These are phyloP conservation scores for Anaeromyces robustus DNA, from an alignment of 192 early-diverging fungal genomes.

Conservation along the genomic window DNA sequence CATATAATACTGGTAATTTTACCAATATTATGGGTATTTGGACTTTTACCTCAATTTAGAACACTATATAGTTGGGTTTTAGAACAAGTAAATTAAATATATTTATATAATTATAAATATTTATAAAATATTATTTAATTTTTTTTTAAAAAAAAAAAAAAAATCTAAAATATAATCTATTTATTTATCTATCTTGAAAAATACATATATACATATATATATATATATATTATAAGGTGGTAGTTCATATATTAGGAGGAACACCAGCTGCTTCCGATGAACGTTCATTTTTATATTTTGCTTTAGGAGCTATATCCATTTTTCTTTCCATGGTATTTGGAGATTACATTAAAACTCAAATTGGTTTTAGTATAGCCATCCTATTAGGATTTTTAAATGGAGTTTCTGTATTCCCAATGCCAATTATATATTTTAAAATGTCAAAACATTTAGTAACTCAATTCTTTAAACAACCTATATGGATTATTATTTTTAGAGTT, in stretches of 20 bases:
- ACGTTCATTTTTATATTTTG: background rate
- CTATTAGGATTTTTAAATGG: background rate
- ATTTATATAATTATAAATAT: no score
- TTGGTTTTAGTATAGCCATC: background rate
- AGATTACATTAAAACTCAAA: background rate
- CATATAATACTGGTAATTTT: background rate
- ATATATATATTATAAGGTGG: background rate
- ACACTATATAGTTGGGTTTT: background rate
- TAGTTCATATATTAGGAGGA: background rate
- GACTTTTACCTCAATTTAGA: background rate
- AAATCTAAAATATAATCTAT: no score
- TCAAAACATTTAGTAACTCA: background rate
- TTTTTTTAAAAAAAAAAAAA: no score
- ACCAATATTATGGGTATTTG: background rate
- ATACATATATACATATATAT: no score
- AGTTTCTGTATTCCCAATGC: background rate
- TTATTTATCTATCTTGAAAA: no score
- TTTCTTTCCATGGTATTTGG: background rate
- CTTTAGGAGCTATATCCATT: background rate
- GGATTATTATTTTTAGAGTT: background rate
- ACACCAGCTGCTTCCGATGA: background rate
- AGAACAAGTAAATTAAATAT: background rate
- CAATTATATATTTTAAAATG: background rate
- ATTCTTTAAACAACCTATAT: background rate
- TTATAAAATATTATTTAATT: no score